Base-by-base conservation (phyloP, 345 rosid genomes). In the Corymbia maculata region DNA sequence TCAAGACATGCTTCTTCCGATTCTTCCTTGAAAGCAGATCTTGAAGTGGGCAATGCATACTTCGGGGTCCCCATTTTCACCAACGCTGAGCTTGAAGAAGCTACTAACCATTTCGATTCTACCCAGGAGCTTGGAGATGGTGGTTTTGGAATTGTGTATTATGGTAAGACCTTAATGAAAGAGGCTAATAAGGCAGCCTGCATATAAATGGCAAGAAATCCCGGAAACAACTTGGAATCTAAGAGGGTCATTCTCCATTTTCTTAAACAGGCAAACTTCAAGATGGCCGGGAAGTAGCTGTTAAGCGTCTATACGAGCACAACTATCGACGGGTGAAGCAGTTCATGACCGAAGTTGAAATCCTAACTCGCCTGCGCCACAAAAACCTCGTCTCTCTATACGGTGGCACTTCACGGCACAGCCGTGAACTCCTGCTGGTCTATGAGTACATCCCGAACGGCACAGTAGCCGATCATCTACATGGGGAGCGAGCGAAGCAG, bases 211-310 rank as follows among this genome's bases (percentile, higher is more conserved):
- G 50, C 49, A 28, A 32, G 19, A 59, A 50, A 1, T 50, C 45
- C 52, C 32, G 28, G 68, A 61, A 61, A 61, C 68, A 28, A 28
- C 68, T 61, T 26, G 68, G 68, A 61, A 61, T 28, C 68, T 61
- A 61, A 61, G 7, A 12, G 8, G 68, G 68, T 61, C 68, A 61
- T 24, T 53, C 17, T 51, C 6, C 13, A 79, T 59, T 26, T 85
- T 15, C 51, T 51, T 52, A 36, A 86, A 86, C 89, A 95, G 97
- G 95, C 26, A 94, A 92, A 89, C 93, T 94, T 49, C 91, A 64
- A 79, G 96, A 95, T 85, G 96, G 96, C 51, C 88, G 95, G 51
- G 96, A 94, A 91, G 97, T 94, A 85, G 96, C 96, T 32, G 94
- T 95, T 88, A 95, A 95, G 92, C 93, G 96, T 66, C 91, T 95